Evolutionary conservation across 441 rosid species (phyloP).

Genomic region (Eruca vesicaria): DNA sequence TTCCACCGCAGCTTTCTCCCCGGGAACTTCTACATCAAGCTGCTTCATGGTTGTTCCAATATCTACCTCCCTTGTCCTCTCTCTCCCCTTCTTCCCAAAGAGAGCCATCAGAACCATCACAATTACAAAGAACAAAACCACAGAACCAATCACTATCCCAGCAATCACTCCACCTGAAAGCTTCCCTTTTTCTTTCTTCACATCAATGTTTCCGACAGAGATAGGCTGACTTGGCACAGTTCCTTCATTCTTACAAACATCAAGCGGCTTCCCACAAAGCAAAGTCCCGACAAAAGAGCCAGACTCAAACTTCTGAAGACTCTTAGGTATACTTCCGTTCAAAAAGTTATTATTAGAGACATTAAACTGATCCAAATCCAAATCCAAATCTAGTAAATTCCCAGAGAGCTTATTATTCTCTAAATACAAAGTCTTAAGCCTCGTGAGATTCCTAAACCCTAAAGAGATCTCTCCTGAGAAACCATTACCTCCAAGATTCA

Average conservation of each 20-base stretch:
- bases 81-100: slow-evolving; percentile 55
- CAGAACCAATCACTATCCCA: slow-evolving; percentile 87
- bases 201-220: slow-evolving; percentile 37
- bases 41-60: slow-evolving; percentile 47
- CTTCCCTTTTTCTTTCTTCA: slow-evolving; percentile 37
- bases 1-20: slow-evolving; percentile 50
- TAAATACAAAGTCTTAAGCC: slow-evolving; percentile 60
- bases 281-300: slow-evolving; percentile 68
- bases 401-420: slow-evolving; percentile 77
- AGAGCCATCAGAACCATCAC: slow-evolving; percentile 54
- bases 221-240: slow-evolving; percentile 54
- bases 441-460: slow-evolving; percentile 62
- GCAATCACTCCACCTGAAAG: slow-evolving; percentile 90
- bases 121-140: slow-evolving; percentile 58
- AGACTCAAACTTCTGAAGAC: slow-evolving; percentile 41
- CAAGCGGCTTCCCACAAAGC: slow-evolving; percentile 75
- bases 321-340: slow-evolving; percentile 71
- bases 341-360: slow-evolving; percentile 79
- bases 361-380: slow-evolving; percentile 68
- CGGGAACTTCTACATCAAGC: slow-evolving; percentile 43
- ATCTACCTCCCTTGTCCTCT: slow-evolving; percentile 51
- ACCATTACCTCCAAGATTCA: slow-evolving; percentile 65
- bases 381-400: slow-evolving; percentile 47
- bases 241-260: slow-evolving; percentile 36
- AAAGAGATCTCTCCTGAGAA: slow-evolving; percentile 65